Conservation (phyloP, 169 alveolate genomes). For the Theileria equi region DNA sequence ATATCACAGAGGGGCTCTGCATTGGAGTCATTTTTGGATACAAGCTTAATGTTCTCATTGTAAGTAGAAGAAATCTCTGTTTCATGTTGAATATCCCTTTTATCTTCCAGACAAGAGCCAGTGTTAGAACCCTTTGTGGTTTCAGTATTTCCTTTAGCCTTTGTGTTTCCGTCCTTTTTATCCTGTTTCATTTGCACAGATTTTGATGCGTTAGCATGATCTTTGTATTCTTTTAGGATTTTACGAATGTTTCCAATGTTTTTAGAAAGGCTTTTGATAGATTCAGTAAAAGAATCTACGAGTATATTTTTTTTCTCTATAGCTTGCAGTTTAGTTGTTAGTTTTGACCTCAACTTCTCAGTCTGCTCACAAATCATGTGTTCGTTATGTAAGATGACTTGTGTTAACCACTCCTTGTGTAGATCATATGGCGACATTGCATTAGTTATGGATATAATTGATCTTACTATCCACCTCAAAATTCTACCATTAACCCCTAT, state of each 20-base stretch:
- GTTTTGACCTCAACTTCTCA: not conserved
- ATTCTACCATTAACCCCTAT: constrained; percentile 37
- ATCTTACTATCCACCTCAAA: constrained; percentile 52
- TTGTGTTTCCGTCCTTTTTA: not conserved
- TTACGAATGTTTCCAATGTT: constrained; percentile 19
- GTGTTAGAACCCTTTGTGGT: too few species aligned
- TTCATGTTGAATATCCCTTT: too few species aligned
- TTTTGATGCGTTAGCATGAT: not conserved
- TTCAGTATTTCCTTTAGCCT: not conserved
- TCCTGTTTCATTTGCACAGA: not conserved
- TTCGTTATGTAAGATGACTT: constrained; percentile 50
- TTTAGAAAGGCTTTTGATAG: constrained; percentile 28
- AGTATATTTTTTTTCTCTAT: constrained; percentile 6
- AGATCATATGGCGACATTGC: constrained; percentile 48
- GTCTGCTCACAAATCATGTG: constrained; percentile 8
- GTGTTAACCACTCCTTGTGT: constrained; percentile 33
- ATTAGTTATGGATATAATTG: constrained; percentile 43
- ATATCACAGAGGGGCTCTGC: too few species aligned
- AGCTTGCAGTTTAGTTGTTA: constrained; percentile 11
- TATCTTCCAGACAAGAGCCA: too few species aligned
- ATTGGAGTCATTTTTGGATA: too few species aligned
- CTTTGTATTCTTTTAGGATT: constrained; percentile 41
- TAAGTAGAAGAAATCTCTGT: too few species aligned
- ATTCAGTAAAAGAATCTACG: constrained; percentile 11
- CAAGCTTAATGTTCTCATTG: too few species aligned